Evolutionary conservation across 345 rosid species (phyloP).

Genomic region (Laguncularia racemosa): DNA sequence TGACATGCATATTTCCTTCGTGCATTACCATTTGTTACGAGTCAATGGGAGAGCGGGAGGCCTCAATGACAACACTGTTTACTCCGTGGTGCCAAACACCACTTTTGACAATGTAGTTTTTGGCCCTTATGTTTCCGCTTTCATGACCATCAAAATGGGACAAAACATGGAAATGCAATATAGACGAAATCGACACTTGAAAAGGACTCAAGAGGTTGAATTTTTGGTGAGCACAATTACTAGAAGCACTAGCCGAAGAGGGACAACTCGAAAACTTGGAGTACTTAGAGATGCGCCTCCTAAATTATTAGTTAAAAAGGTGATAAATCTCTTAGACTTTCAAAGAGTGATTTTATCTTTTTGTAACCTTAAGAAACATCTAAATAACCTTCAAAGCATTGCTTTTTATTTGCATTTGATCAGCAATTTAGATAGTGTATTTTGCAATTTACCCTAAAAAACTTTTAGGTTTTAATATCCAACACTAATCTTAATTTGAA

Average conservation of each 20-base stretch:
- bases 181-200: no score
- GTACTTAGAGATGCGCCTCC: no score
- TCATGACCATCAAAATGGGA: neutral
- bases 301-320: no score
- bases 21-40: no score
- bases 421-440: conserved; percentile 17
- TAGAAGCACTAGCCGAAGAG: conserved; percentile 10
- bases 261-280: neutral
- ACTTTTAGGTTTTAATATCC: neutral
- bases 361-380: no score
- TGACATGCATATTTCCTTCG: conserved; percentile 1
- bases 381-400: no score
- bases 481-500: no score
- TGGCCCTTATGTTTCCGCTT: conserved; percentile 31
- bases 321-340: no score
- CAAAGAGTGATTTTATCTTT: no score
- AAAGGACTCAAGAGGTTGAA: neutral
- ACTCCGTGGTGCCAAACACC: conserved; percentile 19
- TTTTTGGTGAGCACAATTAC: neutral
- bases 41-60: no score
- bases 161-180: no score
- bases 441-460: conserved; percentile 5
- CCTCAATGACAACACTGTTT: no score
- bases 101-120: conserved; percentile 20
- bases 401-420: conserved; percentile 5